phyloP scores from a whole-genome alignment of 345 rosid species.

The Populus ilicifolia region DNA sequence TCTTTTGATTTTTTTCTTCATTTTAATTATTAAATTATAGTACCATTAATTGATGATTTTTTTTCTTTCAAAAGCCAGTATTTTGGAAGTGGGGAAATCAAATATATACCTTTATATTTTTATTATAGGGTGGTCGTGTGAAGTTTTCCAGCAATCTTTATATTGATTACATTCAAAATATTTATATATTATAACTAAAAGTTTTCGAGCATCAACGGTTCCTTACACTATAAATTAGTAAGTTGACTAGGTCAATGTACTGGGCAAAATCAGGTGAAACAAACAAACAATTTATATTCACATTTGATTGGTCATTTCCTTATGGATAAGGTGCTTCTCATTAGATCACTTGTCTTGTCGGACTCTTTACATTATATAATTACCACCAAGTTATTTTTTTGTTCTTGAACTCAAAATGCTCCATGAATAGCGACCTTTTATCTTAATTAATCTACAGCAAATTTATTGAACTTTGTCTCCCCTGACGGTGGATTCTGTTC shows the following conservation, averaged over 20 bases:
- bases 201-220: neutral
- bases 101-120: neutral
- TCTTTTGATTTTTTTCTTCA: neutral
- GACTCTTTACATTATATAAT: neutral
- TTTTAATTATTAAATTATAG: too few relatives aligned
- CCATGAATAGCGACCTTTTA: neutral
- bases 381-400: neutral
- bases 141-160: too few relatives aligned
- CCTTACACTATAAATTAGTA: neutral
- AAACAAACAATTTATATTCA: too few relatives aligned
- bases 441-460: too few relatives aligned
- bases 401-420: neutral
- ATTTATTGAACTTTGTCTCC: too few relatives aligned
- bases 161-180: too few relatives aligned
- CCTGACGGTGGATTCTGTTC: too few relatives aligned
- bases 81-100: neutral
- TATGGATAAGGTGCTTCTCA: constrained; percentile 23
- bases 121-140: too few relatives aligned
- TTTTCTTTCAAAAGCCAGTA: too few relatives aligned
- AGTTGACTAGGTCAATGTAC: neutral
- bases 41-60: neutral
- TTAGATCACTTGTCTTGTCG: constrained; percentile 1
- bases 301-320: too few relatives aligned
- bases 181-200: too few relatives aligned
- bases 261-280: neutral